phyloP scores from a whole-genome alignment of 1,284 basidiomycete genomes.

The Trametes polyzona region DNA sequence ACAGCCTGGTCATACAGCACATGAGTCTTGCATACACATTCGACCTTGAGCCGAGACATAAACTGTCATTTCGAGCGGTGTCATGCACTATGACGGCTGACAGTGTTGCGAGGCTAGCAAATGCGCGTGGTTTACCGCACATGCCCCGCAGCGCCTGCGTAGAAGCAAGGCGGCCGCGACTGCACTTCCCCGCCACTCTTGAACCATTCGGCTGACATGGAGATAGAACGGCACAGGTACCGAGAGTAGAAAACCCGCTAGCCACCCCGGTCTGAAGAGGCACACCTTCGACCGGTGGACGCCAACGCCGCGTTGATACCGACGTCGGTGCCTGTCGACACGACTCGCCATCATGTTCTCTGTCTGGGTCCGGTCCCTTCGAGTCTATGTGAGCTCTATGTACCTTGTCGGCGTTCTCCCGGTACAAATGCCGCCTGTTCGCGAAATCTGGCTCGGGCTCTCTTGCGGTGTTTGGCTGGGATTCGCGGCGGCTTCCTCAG shows the following conservation, averaged over 20 bases:
- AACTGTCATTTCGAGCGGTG: too few species aligned
- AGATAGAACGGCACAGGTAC: not conserved
- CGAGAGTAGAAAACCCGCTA: not conserved
- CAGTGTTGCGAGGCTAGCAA: too few species aligned
- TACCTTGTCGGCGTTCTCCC: not conserved
- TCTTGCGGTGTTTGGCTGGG: constrained; percentile 12
- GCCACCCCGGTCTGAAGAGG: not conserved
- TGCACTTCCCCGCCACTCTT: constrained; percentile 1
- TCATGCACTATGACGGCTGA: too few species aligned
- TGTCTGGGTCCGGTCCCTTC: not conserved
- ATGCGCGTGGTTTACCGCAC: too few species aligned
- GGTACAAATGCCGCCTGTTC: not conserved
- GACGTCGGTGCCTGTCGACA: constrained; percentile 6
- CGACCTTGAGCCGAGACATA: too few species aligned
- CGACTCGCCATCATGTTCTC: not conserved
- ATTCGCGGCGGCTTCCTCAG: not conserved
- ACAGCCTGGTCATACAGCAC: too few species aligned
- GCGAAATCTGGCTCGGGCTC: not conserved
- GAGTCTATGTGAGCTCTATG: not conserved
- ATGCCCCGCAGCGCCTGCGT: not conserved
- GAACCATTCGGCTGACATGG: not conserved
- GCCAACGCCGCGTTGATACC: constrained; percentile 3
- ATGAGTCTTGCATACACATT: too few species aligned
- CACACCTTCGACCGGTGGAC: not conserved
- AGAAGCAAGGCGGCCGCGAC: not conserved